A percentile compares a stretch with the other conserved stretches of the same genome.
Conservation (phyloP, 768 basidiomycete genomes). For the Agaricus sinodeliciosus region DNA sequence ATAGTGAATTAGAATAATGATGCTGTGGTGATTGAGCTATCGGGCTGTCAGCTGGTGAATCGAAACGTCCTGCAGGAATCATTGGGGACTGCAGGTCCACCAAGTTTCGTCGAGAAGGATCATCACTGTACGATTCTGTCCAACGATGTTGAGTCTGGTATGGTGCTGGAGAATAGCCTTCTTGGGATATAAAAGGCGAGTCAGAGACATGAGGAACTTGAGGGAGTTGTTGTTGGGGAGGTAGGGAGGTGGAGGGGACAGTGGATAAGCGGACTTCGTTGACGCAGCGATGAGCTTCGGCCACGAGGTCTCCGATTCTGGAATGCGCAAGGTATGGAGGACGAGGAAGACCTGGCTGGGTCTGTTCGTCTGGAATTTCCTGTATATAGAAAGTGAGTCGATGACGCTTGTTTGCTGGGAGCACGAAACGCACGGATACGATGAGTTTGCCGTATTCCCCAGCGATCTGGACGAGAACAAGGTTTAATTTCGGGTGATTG, state of each 20-base stretch:
- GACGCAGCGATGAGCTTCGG: slow-evolving; percentile 55
- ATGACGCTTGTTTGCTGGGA: too few species aligned
- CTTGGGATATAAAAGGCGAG: not conserved
- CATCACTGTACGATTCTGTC: not conserved
- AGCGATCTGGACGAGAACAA: slow-evolving; percentile 31
- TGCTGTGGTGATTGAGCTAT: slow-evolving; percentile 1
- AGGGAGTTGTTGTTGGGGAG: slow-evolving; percentile 14
- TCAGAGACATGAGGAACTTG: slow-evolving; percentile 3
- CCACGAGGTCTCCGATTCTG: slow-evolving; percentile 52
- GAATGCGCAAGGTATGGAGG: slow-evolving; percentile 64
- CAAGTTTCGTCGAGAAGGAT: not conserved
- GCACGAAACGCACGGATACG: slow-evolving; percentile 30
- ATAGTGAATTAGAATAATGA: slow-evolving; percentile 6
- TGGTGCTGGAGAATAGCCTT: not conserved
- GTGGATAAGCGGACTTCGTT: slow-evolving; percentile 44
- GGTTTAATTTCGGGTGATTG: too few species aligned
- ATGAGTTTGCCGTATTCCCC: slow-evolving; percentile 50
- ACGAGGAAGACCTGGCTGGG: slow-evolving; percentile 74
- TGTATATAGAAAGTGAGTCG: slow-evolving; percentile 17
- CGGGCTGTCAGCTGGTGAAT: slow-evolving; percentile 17
- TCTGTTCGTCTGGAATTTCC: slow-evolving; percentile 79
- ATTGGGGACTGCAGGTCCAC: slow-evolving; percentile 13
- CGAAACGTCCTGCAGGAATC: slow-evolving; percentile 20
- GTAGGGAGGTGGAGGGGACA: slow-evolving; percentile 20
- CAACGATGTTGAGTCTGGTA: not conserved